These are phyloP conservation scores for Lactarius indigo DNA, from an alignment of 768 basidiomycete species.

Conservation along the genomic window DNA sequence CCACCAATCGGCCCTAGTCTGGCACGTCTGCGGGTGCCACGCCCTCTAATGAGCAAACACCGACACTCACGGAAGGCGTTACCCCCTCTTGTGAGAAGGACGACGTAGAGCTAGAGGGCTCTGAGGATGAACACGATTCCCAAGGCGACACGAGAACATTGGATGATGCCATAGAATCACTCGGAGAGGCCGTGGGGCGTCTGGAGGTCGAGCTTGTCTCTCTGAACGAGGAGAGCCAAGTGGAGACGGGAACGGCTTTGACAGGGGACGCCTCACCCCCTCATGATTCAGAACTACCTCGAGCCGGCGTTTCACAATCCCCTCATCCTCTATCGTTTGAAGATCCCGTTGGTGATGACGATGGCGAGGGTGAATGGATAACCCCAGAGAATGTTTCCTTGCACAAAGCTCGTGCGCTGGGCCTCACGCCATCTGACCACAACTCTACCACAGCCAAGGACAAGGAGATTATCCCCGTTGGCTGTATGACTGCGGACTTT, in stretches of 20 bases:
- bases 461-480: conserved; percentile 53
- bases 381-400: conserved; percentile 81
- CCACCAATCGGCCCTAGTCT: conserved; percentile 5
- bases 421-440: conserved; percentile 65
- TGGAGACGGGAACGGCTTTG: not conserved
- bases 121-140: not conserved
- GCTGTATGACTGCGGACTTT: conserved; percentile 98
- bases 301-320: conserved; percentile 24
- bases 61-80: not conserved
- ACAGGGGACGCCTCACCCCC: conserved; percentile 1
- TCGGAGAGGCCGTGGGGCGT: conserved; percentile 4
- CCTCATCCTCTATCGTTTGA: conserved; percentile 49
- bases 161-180: conserved; percentile 19
- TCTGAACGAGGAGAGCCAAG: conserved; percentile 4
- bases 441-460: conserved; percentile 33
- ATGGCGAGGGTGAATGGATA: conserved; percentile 95
- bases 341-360: conserved; percentile 74
- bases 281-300: conserved; percentile 20
- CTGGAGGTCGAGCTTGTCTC: conserved; percentile 16
- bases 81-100: not conserved
- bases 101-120: not conserved
- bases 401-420: conserved; percentile 85
- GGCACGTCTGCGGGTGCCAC: not conserved
- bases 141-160: conserved; percentile 10
- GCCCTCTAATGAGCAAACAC: not conserved